Base-by-base conservation (phyloP, 768 basidiomycete species). In the Leccinum fibrillosum region DNA sequence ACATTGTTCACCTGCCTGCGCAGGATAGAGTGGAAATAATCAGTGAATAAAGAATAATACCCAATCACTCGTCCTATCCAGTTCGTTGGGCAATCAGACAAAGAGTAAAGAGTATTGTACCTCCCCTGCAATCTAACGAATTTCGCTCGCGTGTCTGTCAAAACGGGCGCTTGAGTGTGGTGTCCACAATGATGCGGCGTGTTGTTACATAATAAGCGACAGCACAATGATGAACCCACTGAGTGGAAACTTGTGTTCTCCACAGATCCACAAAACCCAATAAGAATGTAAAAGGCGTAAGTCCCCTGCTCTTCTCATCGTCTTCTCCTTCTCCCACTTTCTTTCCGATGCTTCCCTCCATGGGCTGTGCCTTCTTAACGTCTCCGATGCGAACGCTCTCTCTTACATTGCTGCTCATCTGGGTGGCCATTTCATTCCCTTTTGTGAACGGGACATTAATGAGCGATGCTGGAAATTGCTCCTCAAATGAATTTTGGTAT, bases 21-120 rank as follows among this genome's bases (percentile, higher is more conserved):
- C 34, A 69, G 69, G 66, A 57, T 72, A 58, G 66, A 28, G 48
- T 58, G 64, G 64, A 63, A 49, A 49, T 54, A 51, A 58, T 64
- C 52, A 51, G 61, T 53, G 68, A 66, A 64, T 62, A 54, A 62
- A 59, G 59, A 54, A 60, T 64, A 74, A 72, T 72, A 72, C 71
- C 71, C 72, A 55, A 53, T 57, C 56, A 64, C 60, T 59, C 47
- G 62, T 67, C 59, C 61, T 62, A 60, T 62, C 64, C 56, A 25
- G 51, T 63, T 59, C 44, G 55, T 54, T 42, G 63, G 60, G 60
- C 61, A 64, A 62, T 56, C 55, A 34, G 39, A 48, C 61, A 64
- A 65, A 57, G 64, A 70, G 56, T 67, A 71, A 74, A 61, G 66
- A 72, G 58, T 71, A 72, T 23, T 60, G 73, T 72, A 72, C 69